A percentile compares a stretch with the other conserved stretches of the same genome.
Evolutionary conservation across 352 stramenopile genomes (phyloP).

Genomic region (Globisporangium emineosum): DNA sequence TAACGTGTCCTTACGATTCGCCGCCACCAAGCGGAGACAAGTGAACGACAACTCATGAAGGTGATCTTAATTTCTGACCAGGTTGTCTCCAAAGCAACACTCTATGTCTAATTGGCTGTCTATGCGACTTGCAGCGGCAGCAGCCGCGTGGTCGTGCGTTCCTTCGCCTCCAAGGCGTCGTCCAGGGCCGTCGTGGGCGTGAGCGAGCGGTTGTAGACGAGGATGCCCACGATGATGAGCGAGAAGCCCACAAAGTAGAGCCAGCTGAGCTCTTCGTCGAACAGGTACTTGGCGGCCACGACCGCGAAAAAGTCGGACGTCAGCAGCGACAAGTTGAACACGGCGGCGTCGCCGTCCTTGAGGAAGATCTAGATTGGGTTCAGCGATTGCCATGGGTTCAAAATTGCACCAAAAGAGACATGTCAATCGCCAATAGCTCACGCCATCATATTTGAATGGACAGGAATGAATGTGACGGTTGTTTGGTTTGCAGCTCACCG

Average conservation of each 20-base stretch:
- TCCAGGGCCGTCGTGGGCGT: conserved; percentile 39
- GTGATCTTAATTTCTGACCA: too few relatives aligned
- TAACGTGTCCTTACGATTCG: neutral
- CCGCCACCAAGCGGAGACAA: neutral
- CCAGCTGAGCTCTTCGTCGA: conserved; percentile 68
- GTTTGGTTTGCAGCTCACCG: conserved; percentile 40
- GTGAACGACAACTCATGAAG: too few relatives aligned
- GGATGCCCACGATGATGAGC: conserved; percentile 69
- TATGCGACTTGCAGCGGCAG: conserved; percentile 7
- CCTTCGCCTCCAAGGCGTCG: conserved; percentile 25
- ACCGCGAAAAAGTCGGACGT: conserved; percentile 96
- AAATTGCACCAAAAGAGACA: neutral
- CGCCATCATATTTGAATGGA: neutral
- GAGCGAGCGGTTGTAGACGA: conserved; percentile 69
- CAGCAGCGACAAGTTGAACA: conserved; percentile 97
- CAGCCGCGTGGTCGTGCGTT: conserved; percentile 25
- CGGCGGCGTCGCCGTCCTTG: conserved; percentile 87
- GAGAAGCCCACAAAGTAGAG: conserved; percentile 90
- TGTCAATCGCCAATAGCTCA: neutral
- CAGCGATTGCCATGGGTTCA: conserved; percentile 3
- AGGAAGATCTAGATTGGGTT: conserved; percentile 45
- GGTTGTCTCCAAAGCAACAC: neutral
- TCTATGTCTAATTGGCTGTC: too few relatives aligned
- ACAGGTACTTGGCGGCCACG: conserved; percentile 84
- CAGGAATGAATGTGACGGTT: neutral